phyloP scores from a whole-genome alignment of 2,329 filamentous ascomycete species.

The Magnaporthales sp. region DNA sequence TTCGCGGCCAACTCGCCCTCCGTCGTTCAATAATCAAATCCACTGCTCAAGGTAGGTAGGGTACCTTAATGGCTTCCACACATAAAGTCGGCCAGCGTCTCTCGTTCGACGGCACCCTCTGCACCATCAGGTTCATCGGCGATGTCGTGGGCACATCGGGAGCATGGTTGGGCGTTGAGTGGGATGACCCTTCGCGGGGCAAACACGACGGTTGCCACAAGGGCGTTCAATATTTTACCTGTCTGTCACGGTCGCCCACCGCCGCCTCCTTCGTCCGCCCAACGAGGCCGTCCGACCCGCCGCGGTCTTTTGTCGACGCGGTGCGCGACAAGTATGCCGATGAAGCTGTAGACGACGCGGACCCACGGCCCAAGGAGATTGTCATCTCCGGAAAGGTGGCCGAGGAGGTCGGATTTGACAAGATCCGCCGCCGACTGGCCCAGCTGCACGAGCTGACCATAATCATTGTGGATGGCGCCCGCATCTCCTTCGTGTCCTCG shows the following conservation, averaged over 20 bases:
- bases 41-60: neutral
- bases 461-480: conserved; percentile 71
- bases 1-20: neutral
- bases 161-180: conserved; percentile 89
- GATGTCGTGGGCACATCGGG: conserved; percentile 66
- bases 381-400: conserved; percentile 72
- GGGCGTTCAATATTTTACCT: conserved; percentile 72
- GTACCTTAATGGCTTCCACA: conserved; percentile 26
- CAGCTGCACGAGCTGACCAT: conserved; percentile 69
- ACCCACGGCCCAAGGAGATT: conserved; percentile 38
- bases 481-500: conserved; percentile 37
- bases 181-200: conserved; percentile 79
- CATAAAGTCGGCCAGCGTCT: conserved; percentile 62
- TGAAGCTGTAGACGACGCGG: conserved; percentile 26
- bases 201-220: conserved; percentile 86
- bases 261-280: conserved; percentile 84
- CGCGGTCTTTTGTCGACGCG: conserved; percentile 69
- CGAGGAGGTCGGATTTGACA: conserved; percentile 92
- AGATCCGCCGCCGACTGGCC: conserved; percentile 74
- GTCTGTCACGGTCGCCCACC: conserved; percentile 48
- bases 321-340: conserved; percentile 77
- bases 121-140: conserved; percentile 80
- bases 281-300: conserved; percentile 57
- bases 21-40: neutral
- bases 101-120: conserved; percentile 68